Evolutionary conservation across 495 filamentous ascomycete genomes (phyloP).

Genomic region (Hyphodiscus hymeniophilus): DNA sequence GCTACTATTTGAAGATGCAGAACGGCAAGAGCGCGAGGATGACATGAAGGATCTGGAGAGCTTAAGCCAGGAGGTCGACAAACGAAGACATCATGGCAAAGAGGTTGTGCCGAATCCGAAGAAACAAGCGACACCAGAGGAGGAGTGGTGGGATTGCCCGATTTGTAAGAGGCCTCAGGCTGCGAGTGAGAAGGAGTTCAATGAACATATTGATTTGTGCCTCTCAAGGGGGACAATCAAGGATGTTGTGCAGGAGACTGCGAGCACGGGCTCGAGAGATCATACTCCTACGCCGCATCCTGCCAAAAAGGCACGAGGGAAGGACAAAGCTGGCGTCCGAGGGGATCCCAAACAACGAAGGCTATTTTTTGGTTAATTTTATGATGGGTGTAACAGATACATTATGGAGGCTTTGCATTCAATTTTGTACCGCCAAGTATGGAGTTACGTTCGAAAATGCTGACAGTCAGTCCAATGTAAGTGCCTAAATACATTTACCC

Average conservation of each 20-base stretch:
- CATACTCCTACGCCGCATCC: constrained; percentile 9
- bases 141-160: constrained; percentile 73
- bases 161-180: constrained; percentile 69
- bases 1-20: constrained; percentile 53
- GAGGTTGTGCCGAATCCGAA: constrained; percentile 42
- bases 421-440: too few species aligned
- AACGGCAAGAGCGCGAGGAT: constrained; percentile 52
- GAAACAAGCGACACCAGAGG: constrained; percentile 23
- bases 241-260: constrained; percentile 58
- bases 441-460: too few species aligned
- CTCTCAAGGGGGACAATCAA: constrained; percentile 79
- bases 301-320: constrained; percentile 7
- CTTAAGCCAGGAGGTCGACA: constrained; percentile 52
- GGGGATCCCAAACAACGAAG: constrained; percentile 19
- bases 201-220: constrained; percentile 91
- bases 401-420: too few species aligned
- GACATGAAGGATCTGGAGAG: constrained; percentile 56
- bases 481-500: too few species aligned
- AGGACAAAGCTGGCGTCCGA: constrained; percentile 5
- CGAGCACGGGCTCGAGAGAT: neutral
- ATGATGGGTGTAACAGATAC: too few species aligned
- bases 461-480: too few species aligned
- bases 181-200: constrained; percentile 73
- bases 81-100: constrained; percentile 33
- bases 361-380: constrained; percentile 21